These are phyloP conservation scores for Rhizoclosmatium sp. DNA, from an alignment of 192 early-diverging fungal genomes.

Conservation along the genomic window DNA sequence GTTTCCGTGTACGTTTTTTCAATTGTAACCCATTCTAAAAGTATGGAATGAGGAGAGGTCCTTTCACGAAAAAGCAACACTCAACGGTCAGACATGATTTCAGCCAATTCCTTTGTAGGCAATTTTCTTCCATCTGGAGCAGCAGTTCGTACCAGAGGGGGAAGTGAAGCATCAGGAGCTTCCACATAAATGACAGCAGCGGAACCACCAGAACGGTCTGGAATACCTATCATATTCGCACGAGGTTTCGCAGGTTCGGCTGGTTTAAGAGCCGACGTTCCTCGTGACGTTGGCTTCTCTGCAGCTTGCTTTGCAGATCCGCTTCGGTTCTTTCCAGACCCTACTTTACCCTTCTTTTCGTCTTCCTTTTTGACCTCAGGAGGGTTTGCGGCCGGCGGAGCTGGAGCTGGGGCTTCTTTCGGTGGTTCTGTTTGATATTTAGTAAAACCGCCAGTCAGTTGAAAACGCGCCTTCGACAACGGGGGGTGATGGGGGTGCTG, in stretches of 20 bases:
- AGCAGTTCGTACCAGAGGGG: constrained; percentile 16
- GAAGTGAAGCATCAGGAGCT: constrained; percentile 16
- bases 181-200: constrained; percentile 30
- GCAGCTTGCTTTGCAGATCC: constrained; percentile 27
- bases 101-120: constrained; percentile 61
- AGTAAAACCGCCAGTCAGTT: neutral
- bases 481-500: neutral
- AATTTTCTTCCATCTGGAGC: constrained; percentile 52
- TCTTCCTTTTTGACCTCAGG: constrained; percentile 38
- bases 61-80: neutral
- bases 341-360: constrained; percentile 40
- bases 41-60: neutral
- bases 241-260: neutral
- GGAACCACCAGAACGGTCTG: neutral
- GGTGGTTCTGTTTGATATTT: neutral
- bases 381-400: neutral
- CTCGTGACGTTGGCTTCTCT: neutral
- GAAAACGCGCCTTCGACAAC: neutral
- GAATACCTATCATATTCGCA: constrained; percentile 29
- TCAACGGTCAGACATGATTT: constrained; percentile 61
- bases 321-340: constrained; percentile 32
- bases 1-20: constrained; percentile 64
- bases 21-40: constrained; percentile 62
- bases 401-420: neutral
- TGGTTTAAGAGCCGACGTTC: constrained; percentile 14